These are phyloP conservation scores for Mastigamoeba balamuthi DNA, from an alignment of 78 protist species.

Conservation along the genomic window DNA sequence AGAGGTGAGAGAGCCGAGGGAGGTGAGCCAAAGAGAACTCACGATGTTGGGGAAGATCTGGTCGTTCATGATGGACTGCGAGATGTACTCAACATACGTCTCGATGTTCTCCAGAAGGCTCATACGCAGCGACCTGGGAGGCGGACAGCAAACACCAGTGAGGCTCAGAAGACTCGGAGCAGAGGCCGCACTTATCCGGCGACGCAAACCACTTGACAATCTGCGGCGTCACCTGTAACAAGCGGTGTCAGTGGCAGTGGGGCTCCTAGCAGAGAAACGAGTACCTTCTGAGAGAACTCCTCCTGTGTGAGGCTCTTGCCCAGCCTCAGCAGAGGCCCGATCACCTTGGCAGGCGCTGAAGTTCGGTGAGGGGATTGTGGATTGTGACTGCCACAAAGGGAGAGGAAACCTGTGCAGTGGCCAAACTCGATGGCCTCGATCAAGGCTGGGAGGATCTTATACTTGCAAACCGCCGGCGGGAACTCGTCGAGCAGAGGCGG, in stretches of 20 bases:
- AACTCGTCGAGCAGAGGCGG: conserved; percentile 24
- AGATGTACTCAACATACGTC: conserved; percentile 31
- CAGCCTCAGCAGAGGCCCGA: conserved; percentile 47
- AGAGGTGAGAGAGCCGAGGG: conserved; percentile 7
- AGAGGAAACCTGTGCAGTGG: background rate
- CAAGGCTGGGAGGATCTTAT: conserved; percentile 60
- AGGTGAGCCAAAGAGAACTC: background rate
- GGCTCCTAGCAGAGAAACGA: background rate
- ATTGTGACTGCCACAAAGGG: background rate
- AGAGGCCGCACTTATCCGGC: conserved; percentile 16
- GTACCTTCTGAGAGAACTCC: conserved; percentile 23
- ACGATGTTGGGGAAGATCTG: conserved; percentile 58
- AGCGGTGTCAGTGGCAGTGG: background rate
- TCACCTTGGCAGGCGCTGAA: conserved; percentile 15
- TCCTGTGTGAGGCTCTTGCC: conserved; percentile 37
- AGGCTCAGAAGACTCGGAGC: background rate
- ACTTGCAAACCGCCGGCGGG: conserved; percentile 43
- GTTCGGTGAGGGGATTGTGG: conserved; percentile 14
- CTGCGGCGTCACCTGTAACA: conserved; percentile 12
- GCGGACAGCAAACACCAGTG: no score
- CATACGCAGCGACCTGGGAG: conserved; percentile 45
- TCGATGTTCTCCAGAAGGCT: conserved; percentile 55
- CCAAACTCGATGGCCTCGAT: conserved; percentile 53
- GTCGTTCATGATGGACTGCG: conserved; percentile 18
- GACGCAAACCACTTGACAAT: conserved; percentile 55